A percentile compares a stretch with the other conserved stretches of the same genome.
Conservation (phyloP, 768 basidiomycete genomes). For the Russula earlei region DNA sequence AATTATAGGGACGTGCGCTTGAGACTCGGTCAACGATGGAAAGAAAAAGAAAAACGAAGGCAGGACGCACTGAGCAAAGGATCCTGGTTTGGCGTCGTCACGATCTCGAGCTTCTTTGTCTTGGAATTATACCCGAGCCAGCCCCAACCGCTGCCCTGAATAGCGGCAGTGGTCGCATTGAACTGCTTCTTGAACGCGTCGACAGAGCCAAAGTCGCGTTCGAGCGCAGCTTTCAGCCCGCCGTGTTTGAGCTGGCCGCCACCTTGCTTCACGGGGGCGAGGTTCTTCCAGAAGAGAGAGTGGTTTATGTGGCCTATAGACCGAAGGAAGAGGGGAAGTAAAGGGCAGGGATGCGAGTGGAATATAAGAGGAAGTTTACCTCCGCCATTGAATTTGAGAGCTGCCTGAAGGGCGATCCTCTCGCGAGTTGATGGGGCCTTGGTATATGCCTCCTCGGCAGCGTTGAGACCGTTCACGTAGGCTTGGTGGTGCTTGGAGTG, state of each 20-base stretch:
- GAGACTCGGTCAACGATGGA: neutral
- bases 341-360: too few species aligned
- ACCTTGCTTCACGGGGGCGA: conserved; percentile 58
- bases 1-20: conserved; percentile 82
- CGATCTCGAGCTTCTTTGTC: conserved; percentile 73
- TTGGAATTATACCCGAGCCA: conserved; percentile 78
- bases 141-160: conserved; percentile 98
- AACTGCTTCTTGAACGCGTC: conserved; percentile 79
- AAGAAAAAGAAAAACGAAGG: neutral
- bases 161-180: conserved; percentile 79
- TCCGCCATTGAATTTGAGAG: conserved; percentile 97
- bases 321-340: conserved; percentile 9
- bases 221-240: conserved; percentile 64
- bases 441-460: conserved; percentile 78
- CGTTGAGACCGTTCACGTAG: conserved; percentile 92
- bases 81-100: conserved; percentile 95
- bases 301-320: conserved; percentile 82
- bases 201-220: conserved; percentile 77
- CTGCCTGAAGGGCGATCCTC: conserved; percentile 76
- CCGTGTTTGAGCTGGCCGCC: conserved; percentile 61
- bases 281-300: conserved; percentile 95
- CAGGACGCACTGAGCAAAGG: conserved; percentile 53
- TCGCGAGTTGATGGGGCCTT: conserved; percentile 58
- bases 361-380: conserved; percentile 33
- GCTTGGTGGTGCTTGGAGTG: conserved; percentile 87